Percentiles rank a stretch among this genome's conserved stretches.
phyloP scores from a whole-genome alignment of 495 filamentous ascomycete species.

The Penicillium psychrofluorescens region DNA sequence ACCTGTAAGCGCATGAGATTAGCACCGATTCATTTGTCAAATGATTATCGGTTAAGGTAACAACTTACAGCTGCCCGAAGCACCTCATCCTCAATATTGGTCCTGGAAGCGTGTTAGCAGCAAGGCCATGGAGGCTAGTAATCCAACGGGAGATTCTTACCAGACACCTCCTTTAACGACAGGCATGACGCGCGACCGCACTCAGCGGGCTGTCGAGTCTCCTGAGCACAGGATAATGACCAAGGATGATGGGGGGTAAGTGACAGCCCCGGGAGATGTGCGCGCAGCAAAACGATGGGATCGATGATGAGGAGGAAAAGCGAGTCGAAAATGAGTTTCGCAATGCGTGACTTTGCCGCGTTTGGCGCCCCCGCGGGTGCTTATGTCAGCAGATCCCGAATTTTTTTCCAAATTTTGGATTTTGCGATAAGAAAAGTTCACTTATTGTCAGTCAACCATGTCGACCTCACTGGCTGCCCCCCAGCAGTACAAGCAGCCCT shows the following conservation, averaged over 20 bases:
- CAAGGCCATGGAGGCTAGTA: not conserved
- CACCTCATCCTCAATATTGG: conserved; percentile 85
- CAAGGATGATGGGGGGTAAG: conserved; percentile 4
- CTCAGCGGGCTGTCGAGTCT: conserved; percentile 1
- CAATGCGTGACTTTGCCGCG: conserved; percentile 1
- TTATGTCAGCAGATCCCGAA: conserved; percentile 30
- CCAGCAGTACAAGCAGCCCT: conserved; percentile 68
- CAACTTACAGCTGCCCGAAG: conserved; percentile 70
- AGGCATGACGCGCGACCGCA: conserved; percentile 55
- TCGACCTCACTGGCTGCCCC: conserved; percentile 38
- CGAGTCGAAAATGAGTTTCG: not conserved
- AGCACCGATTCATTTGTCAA: not conserved
- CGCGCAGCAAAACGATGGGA: conserved; percentile 3
- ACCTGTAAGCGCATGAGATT: conserved; percentile 40
- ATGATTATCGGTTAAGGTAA: not conserved
- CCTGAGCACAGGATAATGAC: not conserved
- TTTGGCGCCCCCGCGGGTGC: conserved; percentile 18
- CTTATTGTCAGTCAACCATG: conserved; percentile 23
- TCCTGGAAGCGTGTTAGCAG: conserved; percentile 35
- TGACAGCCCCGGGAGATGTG: conserved; percentile 10
- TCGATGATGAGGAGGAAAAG: not conserved
- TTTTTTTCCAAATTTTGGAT: conserved; percentile 20
- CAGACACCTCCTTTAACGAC: conserved; percentile 98
- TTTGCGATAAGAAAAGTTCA: conserved; percentile 19
- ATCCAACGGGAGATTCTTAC: conserved; percentile 46